These are phyloP conservation scores for Amylocarpus encephaloides DNA, from an alignment of 2,329 filamentous ascomycete genomes.

Conservation along the genomic window DNA sequence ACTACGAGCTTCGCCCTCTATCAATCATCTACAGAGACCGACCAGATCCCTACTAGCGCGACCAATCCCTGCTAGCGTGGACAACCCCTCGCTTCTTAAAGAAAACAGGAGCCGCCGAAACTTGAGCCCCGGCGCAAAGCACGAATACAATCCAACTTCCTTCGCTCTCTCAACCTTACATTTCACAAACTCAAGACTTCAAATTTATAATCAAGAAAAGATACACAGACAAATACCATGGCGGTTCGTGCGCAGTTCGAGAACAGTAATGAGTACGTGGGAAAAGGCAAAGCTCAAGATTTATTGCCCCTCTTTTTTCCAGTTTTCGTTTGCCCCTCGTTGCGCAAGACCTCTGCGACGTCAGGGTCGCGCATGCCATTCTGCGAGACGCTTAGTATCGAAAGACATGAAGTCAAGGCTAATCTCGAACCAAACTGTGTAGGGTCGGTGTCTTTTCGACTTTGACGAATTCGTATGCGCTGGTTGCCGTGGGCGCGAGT, in stretches of 20 bases:
- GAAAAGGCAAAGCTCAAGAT: not conserved
- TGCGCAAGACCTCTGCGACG: not conserved
- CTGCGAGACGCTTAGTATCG: not conserved
- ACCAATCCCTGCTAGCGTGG: slow-evolving; percentile 12
- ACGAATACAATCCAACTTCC: not conserved
- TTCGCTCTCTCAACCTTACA: not conserved
- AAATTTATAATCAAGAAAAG: not conserved
- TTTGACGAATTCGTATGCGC: slow-evolving; percentile 93
- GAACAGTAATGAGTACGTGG: slow-evolving; percentile 79
- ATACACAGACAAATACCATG: slow-evolving; percentile 40
- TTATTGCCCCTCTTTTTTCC: slow-evolving; percentile 10
- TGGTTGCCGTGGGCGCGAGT: slow-evolving; percentile 89
- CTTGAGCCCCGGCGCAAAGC: not conserved
- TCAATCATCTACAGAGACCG: not conserved
- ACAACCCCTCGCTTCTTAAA: slow-evolving; percentile 10
- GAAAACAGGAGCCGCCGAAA: not conserved
- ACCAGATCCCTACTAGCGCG: slow-evolving; percentile 12
- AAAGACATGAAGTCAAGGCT: not conserved
- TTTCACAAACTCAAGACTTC: not conserved
- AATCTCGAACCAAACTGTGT: slow-evolving; percentile 4
- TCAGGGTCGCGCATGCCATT: not conserved
- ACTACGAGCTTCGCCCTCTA: not conserved
- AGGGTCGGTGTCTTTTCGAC: slow-evolving; percentile 96
- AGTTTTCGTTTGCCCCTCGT: slow-evolving; percentile 3
- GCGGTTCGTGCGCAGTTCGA: slow-evolving; percentile 72